Evolutionary conservation across 148 eudicot genomes (phyloP), one percentile per base, ranked within the genome.

Genomic region (Spergularia bocconei): DNA sequence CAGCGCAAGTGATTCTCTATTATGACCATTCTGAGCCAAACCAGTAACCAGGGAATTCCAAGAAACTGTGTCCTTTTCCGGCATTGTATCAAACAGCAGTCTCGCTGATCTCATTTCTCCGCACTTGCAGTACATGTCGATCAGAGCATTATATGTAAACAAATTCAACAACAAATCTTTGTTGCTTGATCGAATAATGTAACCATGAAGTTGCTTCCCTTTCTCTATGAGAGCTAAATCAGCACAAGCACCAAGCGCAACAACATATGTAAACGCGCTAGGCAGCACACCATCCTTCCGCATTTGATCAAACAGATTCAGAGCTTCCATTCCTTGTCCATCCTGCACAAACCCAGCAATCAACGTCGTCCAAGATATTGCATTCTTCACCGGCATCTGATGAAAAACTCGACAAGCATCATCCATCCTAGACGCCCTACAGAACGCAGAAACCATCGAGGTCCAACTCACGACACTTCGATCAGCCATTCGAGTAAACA

Each of bases 21-120:
- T 83, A 66, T 81, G 79, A 23, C 91, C 92, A 75, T 87, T 90
- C 63, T 90, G 90, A 60, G 97, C 95, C 66, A 84, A 84, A 61
- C 93, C 92, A n/a, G 81, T 87, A 36, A 90, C 83, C 3, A 92
- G 72, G 4, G 95, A 86, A 78, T 88, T 90, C 97, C 95, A 90
- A 25, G 91, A 82, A 59, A 92, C 86, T 20, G 74, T 80, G 69
- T 88, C 94, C 56, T 85, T 90, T 44, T 62, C 79, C 15, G 84
- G 76, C 79, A 86, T 78, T 59, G 76, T 75, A 57, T 87, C 85
- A 58, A 88, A 89, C 63, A 88, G n/a, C 58, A 64, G 62, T 60
- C 65, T 61, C 15, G 93, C 87, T 36, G 88, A 81, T 73, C 53
- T 83, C 87, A 87, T 86, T 63, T 90, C 90, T 63, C 95, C 97